These are phyloP conservation scores for Schizophyllum amplum DNA, from an alignment of 1,284 basidiomycete genomes.

Conservation along the genomic window DNA sequence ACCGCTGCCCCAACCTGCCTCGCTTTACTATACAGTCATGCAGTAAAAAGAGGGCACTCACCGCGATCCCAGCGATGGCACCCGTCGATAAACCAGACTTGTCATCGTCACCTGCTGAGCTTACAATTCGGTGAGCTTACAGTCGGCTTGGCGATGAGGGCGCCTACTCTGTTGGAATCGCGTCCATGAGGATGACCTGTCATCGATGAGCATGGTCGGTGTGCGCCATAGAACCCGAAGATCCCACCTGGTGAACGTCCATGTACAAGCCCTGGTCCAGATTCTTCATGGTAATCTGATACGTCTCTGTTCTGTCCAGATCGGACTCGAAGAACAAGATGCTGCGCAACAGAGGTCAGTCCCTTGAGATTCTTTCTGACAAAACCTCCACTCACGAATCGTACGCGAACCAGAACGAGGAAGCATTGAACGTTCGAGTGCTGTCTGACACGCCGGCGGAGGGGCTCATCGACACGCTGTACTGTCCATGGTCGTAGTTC, in stretches of 20 bases:
- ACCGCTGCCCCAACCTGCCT: constrained; percentile 8
- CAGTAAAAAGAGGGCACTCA: constrained; percentile 5
- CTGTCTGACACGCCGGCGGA: constrained; percentile 12
- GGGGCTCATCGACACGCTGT: constrained; percentile 12
- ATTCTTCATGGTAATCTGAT: constrained; percentile 14
- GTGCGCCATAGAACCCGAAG: neutral
- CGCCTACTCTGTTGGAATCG: constrained; percentile 11
- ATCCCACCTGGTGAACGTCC: constrained; percentile 14
- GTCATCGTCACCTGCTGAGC: neutral
- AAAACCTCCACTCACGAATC: neutral
- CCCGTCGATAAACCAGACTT: neutral
- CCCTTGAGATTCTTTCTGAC: too few species aligned
- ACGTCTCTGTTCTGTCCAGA: constrained; percentile 11
- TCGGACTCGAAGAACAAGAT: constrained; percentile 14
- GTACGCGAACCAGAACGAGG: constrained; percentile 15
- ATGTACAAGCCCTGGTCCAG: constrained; percentile 10
- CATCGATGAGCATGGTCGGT: neutral
- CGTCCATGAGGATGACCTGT: neutral
- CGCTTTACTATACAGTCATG: neutral
- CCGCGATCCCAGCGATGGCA: constrained; percentile 4
- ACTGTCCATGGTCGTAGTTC: constrained; percentile 15
- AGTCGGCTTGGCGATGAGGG: constrained; percentile 1
- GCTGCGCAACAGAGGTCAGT: constrained; percentile 7
- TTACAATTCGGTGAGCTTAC: neutral
- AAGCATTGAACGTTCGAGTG: constrained; percentile 14